Base-by-base conservation (phyloP, 495 filamentous ascomycete genomes). In the Penicillium cinerascens region DNA sequence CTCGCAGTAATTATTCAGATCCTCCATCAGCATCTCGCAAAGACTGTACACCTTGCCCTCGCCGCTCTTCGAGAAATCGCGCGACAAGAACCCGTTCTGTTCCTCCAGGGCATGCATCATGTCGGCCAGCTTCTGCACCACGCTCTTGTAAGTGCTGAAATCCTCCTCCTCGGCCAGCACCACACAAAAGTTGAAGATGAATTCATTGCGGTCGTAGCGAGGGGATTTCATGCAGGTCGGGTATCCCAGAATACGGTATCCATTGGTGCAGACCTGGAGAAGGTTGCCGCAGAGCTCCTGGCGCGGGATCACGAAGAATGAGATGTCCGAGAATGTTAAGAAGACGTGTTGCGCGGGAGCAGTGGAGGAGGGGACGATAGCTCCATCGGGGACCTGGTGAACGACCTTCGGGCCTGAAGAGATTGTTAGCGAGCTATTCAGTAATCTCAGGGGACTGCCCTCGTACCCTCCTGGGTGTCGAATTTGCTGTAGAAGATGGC, bases 401-500 rank as follows among this genome's bases (percentile, higher is more conserved):
- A 85, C 77, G 48, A 81, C 78, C 60, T 82, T 79, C 23, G 91
- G 91, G 38, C 93, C 92, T 97, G 53, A 20, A 36, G 37, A 29
- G 26, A 35, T 21, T 42, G 10, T 44, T 7, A 61, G 37, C 56
- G 16, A 67, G 51, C 1, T 51, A 26, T 49, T 40, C n/a, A 13
- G 44, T 13, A 5, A 22, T 40, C 18, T 50, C 8, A 21, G 27
- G 13, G 47, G 27, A 55, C 16, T 25, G 23, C 25, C 22, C 27
- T 50, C 61, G 56, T 73, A 91, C 92, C 92, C 81, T 95, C 86
- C 57, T 88, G 79, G 11, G 88, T 86, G 60, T 97, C 88, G 74
- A 98, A 98, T 51, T 87, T 85, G 54, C 89, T 88, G 70, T 92
- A 97, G 76, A 97, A 98, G 52, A 97, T 95, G 51, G 89, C 88